phyloP scores from a whole-genome alignment of 1,139 yeast genomes.

The Yamadazyma spencermartinsiae region DNA sequence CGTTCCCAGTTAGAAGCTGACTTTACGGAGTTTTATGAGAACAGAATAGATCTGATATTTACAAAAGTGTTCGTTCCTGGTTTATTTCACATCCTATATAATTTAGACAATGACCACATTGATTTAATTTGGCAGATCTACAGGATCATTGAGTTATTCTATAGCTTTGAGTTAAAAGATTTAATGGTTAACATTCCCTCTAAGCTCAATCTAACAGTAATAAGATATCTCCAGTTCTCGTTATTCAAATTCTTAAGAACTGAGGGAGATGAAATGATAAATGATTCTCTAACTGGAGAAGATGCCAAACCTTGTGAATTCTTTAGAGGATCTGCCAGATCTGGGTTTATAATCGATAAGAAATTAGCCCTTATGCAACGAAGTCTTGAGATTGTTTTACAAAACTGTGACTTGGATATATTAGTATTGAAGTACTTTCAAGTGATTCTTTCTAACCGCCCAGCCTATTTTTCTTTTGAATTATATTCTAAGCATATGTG shows the following conservation, averaged over 20 bases:
- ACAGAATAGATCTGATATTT: conserved; percentile 6
- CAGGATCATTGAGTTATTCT: conserved; percentile 9
- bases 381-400: conserved; percentile 6
- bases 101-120: conserved; percentile 10
- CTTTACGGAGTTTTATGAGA: conserved; percentile 12
- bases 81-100: conserved; percentile 8
- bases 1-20: conserved; percentile 9
- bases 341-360: conserved; percentile 9
- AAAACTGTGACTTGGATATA: conserved; percentile 10
- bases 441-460: conserved; percentile 4
- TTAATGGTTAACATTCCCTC: conserved; percentile 7
- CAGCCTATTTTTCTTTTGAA: conserved; percentile 14
- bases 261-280: conserved; percentile 6
- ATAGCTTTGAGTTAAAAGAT: neutral
- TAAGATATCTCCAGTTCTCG: conserved; percentile 13
- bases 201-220: conserved; percentile 3
- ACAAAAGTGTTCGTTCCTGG: conserved; percentile 7
- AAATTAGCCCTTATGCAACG: conserved; percentile 10
- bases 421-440: conserved; percentile 8
- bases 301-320: conserved; percentile 13
- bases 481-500: conserved; percentile 6
- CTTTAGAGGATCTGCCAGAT: conserved; percentile 12
- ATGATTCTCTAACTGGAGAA: conserved; percentile 3
- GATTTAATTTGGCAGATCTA: conserved; percentile 15
- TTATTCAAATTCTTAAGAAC: conserved; percentile 13